These are phyloP conservation scores for Acer yangbiense DNA, from an alignment of 345 rosid species.

Conservation along the genomic window DNA sequence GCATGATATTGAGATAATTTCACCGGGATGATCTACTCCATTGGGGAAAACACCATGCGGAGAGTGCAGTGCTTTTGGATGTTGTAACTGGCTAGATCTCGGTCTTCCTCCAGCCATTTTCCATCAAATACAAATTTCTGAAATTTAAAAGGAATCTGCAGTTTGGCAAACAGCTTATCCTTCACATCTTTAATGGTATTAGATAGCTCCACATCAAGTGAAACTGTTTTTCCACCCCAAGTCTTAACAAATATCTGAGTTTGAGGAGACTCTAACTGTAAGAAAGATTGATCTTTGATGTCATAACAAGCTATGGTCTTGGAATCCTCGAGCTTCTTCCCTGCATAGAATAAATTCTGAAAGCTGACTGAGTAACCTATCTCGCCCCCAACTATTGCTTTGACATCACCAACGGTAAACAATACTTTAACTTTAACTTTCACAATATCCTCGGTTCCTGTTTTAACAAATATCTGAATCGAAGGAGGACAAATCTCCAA, in stretches of 20 bases:
- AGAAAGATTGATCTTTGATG: slow-evolving; percentile 29
- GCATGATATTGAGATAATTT: background rate
- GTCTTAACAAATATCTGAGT: slow-evolving; percentile 38
- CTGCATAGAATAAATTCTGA: slow-evolving; percentile 17
- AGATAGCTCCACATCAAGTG: slow-evolving; percentile 28
- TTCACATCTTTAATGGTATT: slow-evolving; percentile 25
- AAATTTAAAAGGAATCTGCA: slow-evolving; percentile 8
- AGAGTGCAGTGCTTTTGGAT: slow-evolving; percentile 38
- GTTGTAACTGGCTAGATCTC: slow-evolving; percentile 27
- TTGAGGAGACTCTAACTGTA: slow-evolving; percentile 14
- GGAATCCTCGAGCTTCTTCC: slow-evolving; percentile 31
- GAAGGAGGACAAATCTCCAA: slow-evolving; percentile 20
- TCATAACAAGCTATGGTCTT: slow-evolving; percentile 37
- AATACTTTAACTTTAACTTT: slow-evolving; percentile 19
- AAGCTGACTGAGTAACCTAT: background rate
- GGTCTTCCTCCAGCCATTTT: slow-evolving; percentile 23
- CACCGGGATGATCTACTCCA: background rate
- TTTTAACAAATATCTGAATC: slow-evolving; percentile 36
- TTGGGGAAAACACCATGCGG: slow-evolving; percentile 11
- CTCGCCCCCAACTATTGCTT: slow-evolving; percentile 27
- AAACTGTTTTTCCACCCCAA: slow-evolving; percentile 34
- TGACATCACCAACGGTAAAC: slow-evolving; percentile 31
- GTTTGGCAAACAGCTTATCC: slow-evolving; percentile 21
- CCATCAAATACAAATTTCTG: slow-evolving; percentile 27
- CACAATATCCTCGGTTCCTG: background rate